phyloP scores from a whole-genome alignment of 805 yeast genomes.

The Schwanniomyces vanrijiae region DNA sequence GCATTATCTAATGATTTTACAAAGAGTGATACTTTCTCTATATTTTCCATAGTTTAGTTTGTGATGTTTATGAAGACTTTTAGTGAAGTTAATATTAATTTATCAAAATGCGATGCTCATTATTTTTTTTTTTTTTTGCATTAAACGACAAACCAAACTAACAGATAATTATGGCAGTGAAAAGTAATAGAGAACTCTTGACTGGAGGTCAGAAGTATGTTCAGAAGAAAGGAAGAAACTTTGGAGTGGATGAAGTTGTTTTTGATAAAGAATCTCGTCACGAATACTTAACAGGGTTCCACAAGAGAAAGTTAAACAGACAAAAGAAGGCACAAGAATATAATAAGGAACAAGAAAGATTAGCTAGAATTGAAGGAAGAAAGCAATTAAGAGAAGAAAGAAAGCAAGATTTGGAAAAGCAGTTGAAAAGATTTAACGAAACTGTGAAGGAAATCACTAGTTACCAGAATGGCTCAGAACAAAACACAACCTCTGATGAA shows the following conservation, averaged over 20 bases:
- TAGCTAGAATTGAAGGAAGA: constrained; percentile 74
- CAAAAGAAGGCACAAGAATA: constrained; percentile 81
- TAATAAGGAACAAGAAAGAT: constrained; percentile 74
- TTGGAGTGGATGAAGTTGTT: constrained; percentile 78
- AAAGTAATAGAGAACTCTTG: constrained; percentile 76
- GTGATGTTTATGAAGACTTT: not conserved
- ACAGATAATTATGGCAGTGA: constrained; percentile 19
- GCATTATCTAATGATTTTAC: constrained; percentile 38
- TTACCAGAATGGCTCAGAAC: constrained; percentile 18
- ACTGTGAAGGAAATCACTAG: constrained; percentile 29
- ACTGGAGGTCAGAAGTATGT: constrained; percentile 85
- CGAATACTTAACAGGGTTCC: constrained; percentile 92
- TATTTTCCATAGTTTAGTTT: constrained; percentile 42
- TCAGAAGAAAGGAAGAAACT: constrained; percentile 61
- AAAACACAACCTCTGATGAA: constrained; percentile 15
- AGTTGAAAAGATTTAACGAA: constrained; percentile 57
- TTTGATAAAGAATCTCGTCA: constrained; percentile 78
- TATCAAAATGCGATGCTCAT: constrained; percentile 14
- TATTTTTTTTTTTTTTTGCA: constrained; percentile 2
- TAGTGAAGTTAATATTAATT: not conserved
- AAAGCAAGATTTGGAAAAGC: constrained; percentile 61
- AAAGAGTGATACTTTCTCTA: constrained; percentile 41
- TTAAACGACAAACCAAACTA: not conserved
- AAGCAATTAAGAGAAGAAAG: constrained; percentile 69
- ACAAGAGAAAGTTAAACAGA: constrained; percentile 86